Evolutionary conservation across 2,329 filamentous ascomycete genomes (phyloP).

Genomic region (Ceratocystis cubensis): DNA sequence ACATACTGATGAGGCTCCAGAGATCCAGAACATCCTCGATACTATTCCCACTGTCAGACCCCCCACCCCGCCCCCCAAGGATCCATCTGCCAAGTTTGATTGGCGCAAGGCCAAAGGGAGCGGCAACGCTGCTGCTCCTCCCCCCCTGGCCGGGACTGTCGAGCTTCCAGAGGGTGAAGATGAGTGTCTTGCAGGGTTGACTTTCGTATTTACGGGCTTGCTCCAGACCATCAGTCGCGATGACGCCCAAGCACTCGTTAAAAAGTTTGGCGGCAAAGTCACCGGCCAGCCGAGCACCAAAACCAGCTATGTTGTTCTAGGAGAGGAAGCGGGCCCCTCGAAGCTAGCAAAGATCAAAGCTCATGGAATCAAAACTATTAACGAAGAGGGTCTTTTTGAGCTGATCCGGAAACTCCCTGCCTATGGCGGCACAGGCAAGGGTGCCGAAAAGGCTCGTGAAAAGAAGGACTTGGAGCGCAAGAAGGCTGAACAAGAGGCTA

Average conservation of each 20-base stretch:
- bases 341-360: constrained; percentile 79
- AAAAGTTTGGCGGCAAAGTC: constrained; percentile 87
- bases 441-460: constrained; percentile 70
- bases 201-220: constrained; percentile 91
- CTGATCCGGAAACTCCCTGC: constrained; percentile 71
- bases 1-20: constrained; percentile 53
- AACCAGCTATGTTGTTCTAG: constrained; percentile 86
- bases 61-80: constrained; percentile 67
- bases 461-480: constrained; percentile 77
- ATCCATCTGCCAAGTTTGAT: constrained; percentile 64
- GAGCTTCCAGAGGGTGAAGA: constrained; percentile 74
- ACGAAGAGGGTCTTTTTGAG: constrained; percentile 82
- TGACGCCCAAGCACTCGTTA: constrained; percentile 74
- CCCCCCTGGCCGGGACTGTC: constrained; percentile 48
- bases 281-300: constrained; percentile 77
- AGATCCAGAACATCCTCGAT: constrained; percentile 70
- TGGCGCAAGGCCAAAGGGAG: constrained; percentile 53
- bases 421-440: constrained; percentile 76
- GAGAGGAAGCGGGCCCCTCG: constrained; percentile 80
- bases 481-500: constrained; percentile 66
- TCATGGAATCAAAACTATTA: constrained; percentile 75
- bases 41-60: constrained; percentile 72
- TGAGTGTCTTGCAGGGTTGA: constrained; percentile 79
- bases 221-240: constrained; percentile 69
- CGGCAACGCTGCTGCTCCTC: constrained; percentile 46